Percentiles rank a stretch among this genome's conserved stretches.
Conservation (phyloP, 257 asterid genomes). For the Ilex aquifolium region DNA sequence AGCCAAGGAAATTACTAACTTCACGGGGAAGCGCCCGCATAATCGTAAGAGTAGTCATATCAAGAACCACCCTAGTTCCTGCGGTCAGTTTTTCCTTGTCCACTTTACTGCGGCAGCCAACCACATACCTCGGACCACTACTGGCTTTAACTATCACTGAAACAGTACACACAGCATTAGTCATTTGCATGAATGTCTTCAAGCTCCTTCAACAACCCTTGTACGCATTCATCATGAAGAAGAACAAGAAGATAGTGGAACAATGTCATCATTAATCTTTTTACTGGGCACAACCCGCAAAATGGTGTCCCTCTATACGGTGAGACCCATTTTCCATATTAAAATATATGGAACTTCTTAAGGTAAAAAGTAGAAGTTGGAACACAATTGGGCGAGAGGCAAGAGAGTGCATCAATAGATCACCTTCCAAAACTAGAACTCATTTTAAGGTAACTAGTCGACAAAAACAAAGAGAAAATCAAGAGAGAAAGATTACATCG, state of each 20-base stretch:
- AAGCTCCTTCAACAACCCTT: constrained; percentile 1
- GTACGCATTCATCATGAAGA: neutral
- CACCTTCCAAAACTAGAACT: too few species aligned
- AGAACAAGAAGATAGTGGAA: neutral
- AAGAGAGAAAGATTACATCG: constrained; percentile 54
- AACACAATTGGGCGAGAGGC: too few species aligned
- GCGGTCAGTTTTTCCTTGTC: constrained; percentile 92
- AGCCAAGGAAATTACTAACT: constrained; percentile 32
- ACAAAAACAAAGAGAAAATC: constrained; percentile 5
- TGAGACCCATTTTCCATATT: too few species aligned
- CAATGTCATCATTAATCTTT: too few species aligned
- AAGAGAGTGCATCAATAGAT: too few species aligned
- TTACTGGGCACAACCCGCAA: too few species aligned
- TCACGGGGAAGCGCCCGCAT: constrained; percentile 99
- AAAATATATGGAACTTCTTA: too few species aligned
- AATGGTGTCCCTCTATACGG: too few species aligned
- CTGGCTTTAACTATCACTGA: constrained; percentile 95
- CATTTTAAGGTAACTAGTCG: neutral
- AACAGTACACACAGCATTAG: constrained; percentile 6
- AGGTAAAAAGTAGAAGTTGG: too few species aligned
- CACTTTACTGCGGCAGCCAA: constrained; percentile 94
- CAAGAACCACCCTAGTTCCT: constrained; percentile 95
- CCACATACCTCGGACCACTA: constrained; percentile 96
- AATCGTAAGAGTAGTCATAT: constrained; percentile 94
- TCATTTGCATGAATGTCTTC: constrained; percentile 5